Base-by-base conservation (phyloP, 1,284 basidiomycete species). In the Thecaphora thlaspeos region DNA sequence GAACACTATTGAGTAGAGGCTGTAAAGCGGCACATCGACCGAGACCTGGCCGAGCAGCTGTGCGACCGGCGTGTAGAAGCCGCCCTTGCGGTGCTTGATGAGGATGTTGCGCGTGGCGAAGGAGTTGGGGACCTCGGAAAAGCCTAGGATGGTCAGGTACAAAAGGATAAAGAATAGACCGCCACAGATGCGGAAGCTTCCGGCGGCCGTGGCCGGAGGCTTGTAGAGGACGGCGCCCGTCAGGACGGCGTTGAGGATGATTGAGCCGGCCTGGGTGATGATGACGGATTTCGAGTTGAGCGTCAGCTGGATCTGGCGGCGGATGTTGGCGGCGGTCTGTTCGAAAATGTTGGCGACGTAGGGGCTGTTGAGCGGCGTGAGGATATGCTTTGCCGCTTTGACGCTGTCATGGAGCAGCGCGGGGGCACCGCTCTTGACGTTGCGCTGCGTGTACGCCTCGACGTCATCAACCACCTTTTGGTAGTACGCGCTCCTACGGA, bases 81-180 rank as follows among this genome's bases (percentile, higher is more conserved):
- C 75, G 40, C 75, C 68, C 21, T 51, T 53, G 43, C 62, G 43
- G 43, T 71, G 71, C 22, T 62, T 50, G 26, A 58, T 56, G 19
- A 72, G 43, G 46, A 71, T 68, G 37, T 68, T 70, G 14, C 71
- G 56, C 19, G 62, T 59, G 36, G 59, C 39, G 65, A 73, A 71
- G 52, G 69, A 61, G 1, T 55, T 65, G 2, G 71, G 67, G 45
- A 73, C 30, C 36, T 73, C 71, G 21, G 59, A 57, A 22, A 73
- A 71, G 17, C 87, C 82, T 12, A 61, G 57, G 54, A 80, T 76
- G 17, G 79, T 75, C 63, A 71, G 75, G 64, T 79, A 72, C 45
- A 81, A 65, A 40, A 80, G 73, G 50, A 82, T 77, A 78, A 92
- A 92, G 49, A 93, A 85, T 40, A 90, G 85, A 79, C 89, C 85